Evolutionary conservation across 129 eudicot species (phyloP).

Genomic region (Saposhnikovia divaricata): DNA sequence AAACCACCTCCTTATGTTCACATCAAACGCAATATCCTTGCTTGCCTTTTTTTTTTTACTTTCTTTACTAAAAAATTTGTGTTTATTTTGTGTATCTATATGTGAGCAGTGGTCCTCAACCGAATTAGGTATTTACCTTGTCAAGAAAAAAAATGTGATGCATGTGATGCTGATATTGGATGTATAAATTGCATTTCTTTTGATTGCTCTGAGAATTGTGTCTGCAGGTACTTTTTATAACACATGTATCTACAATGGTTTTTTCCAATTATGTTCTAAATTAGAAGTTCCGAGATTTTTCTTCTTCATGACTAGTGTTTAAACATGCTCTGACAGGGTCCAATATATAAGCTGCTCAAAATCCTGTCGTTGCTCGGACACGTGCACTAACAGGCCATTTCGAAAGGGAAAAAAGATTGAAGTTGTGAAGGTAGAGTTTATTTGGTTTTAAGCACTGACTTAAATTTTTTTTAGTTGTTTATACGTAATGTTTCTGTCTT

Average conservation of each 20-base stretch:
- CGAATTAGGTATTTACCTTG: conserved; percentile 58
- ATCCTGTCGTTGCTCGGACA: conserved; percentile 74
- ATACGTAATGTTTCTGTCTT: not conserved
- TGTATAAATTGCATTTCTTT: conserved; percentile 64
- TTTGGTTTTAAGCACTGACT: not conserved
- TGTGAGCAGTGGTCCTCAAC: conserved; percentile 18
- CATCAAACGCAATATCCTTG: conserved; percentile 84
- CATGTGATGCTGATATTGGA: conserved; percentile 44
- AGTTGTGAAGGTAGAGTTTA: conserved; percentile 57
- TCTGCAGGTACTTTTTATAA: conserved; percentile 63
- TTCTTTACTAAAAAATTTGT: not conserved
- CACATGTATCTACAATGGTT: not conserved
- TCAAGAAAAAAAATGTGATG: conserved; percentile 65
- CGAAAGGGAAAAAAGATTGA: conserved; percentile 69
- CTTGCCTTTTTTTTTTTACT: conserved; percentile 11
- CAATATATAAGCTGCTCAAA: conserved; percentile 94
- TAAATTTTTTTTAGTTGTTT: not conserved
- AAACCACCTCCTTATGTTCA: conserved; percentile 66
- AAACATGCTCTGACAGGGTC: conserved; percentile 45
- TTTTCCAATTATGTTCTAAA: not conserved
- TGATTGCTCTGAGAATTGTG: conserved; percentile 74
- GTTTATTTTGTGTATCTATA: not conserved
- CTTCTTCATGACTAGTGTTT: conserved; percentile 9
- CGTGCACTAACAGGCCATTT: conserved; percentile 78
- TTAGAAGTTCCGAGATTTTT: not conserved